A percentile compares a stretch with the other conserved stretches of the same genome.
Conservation (phyloP, 768 basidiomycete species). For the Podaxis sp. region DNA sequence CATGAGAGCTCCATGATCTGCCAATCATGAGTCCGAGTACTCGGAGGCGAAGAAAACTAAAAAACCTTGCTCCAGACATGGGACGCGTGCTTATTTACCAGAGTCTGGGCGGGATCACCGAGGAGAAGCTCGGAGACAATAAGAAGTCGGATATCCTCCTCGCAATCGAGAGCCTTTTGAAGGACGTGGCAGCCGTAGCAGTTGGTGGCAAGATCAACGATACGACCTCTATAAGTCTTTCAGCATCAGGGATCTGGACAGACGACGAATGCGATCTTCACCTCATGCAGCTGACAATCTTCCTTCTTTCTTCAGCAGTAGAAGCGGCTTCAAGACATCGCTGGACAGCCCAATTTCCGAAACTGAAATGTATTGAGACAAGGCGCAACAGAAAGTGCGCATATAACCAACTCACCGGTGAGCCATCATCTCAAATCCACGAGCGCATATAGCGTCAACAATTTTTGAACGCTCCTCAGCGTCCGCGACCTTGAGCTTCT, state of each 20-base stretch:
- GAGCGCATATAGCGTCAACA: conserved; percentile 81
- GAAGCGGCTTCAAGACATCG: conserved; percentile 82
- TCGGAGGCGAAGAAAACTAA: conserved; percentile 7
- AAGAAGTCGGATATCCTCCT: conserved; percentile 79
- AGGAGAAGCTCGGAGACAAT: conserved; percentile 84
- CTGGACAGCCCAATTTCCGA: conserved; percentile 92
- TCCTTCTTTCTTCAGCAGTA: conserved; percentile 70
- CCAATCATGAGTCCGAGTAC: conserved; percentile 1
- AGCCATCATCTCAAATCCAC: conserved; percentile 92
- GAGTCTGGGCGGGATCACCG: conserved; percentile 81
- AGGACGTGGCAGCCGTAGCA: conserved; percentile 90
- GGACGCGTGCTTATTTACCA: conserved; percentile 89
- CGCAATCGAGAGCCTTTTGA: conserved; percentile 88
- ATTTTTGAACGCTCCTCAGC: conserved; percentile 76
- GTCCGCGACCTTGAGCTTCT: conserved; percentile 87
- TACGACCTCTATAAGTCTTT: conserved; percentile 55
- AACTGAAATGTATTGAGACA: conserved; percentile 42
- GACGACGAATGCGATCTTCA: conserved; percentile 26
- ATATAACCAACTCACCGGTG: conserved; percentile 51
- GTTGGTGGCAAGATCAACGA: conserved; percentile 85
- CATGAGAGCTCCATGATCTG: conserved; percentile 90
- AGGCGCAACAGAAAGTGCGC: conserved; percentile 1
- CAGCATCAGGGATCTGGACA: background rate
- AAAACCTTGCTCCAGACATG: conserved; percentile 91
- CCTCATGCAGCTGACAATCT: conserved; percentile 89